Conservation (phyloP, 768 basidiomycete genomes). For the Goffeauzyma gilvescens region DNA sequence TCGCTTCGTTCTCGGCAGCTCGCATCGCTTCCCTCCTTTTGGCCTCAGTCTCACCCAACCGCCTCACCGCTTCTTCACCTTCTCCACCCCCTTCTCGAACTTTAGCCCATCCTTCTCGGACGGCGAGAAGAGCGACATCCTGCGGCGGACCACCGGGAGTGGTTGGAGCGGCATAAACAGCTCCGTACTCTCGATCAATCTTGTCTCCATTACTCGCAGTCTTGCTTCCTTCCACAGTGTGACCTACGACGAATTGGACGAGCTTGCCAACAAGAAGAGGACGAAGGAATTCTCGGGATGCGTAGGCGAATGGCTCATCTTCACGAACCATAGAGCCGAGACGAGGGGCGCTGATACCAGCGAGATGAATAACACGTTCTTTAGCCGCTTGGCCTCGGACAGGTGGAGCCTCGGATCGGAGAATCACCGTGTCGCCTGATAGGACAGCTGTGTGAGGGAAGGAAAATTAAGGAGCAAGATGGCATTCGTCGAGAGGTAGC, state of each 20-base stretch:
- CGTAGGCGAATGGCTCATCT: conserved; percentile 89
- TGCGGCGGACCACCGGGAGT: conserved; percentile 29
- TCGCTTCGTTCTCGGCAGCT: conserved; percentile 24
- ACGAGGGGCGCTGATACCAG: conserved; percentile 66
- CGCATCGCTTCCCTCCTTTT: conserved; percentile 54
- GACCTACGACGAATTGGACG: conserved; percentile 61
- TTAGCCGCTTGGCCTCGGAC: conserved; percentile 71
- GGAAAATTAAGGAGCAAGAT: not conserved
- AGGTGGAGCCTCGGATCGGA: conserved; percentile 46
- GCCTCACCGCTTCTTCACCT: conserved; percentile 35
- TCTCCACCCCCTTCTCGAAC: conserved; percentile 50
- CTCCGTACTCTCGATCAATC: conserved; percentile 27
- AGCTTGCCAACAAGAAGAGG: conserved; percentile 73
- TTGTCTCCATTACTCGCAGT: conserved; percentile 42
- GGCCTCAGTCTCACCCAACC: conserved; percentile 45
- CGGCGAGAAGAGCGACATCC: conserved; percentile 35
- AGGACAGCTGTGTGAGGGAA: conserved; percentile 45
- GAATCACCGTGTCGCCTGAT: conserved; percentile 72
- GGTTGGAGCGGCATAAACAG: conserved; percentile 24
- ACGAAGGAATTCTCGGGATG: conserved; percentile 80
- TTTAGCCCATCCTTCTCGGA: conserved; percentile 81
- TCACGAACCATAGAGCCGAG: conserved; percentile 64
- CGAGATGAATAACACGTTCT: conserved; percentile 77
- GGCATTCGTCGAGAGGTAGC: too few relatives aligned
- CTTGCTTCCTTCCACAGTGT: conserved; percentile 43